Percentiles rank a stretch among this genome's conserved stretches.
Conservation (phyloP, 2,329 filamentous ascomycete species). For the Fusarium cicatricum region DNA sequence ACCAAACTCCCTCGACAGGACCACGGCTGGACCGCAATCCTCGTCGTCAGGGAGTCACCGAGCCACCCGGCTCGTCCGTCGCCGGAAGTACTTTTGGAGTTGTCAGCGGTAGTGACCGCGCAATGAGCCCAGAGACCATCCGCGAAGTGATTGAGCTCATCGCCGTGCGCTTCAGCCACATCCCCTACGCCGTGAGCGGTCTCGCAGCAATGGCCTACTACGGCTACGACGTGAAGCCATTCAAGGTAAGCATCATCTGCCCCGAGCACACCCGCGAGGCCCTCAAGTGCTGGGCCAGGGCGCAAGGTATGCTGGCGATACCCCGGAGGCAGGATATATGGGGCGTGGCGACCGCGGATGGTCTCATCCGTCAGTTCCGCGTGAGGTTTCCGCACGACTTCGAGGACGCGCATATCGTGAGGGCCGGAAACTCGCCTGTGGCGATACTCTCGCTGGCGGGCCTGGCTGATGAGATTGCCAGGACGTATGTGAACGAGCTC, state of each 20-base stretch:
- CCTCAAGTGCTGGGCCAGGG: slow-evolving; percentile 52
- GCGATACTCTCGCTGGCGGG: slow-evolving; percentile 47
- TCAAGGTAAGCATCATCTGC: slow-evolving; percentile 53
- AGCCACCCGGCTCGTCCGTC: slow-evolving; percentile 12
- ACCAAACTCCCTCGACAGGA: slow-evolving; percentile 7
- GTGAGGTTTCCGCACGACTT: slow-evolving; percentile 50
- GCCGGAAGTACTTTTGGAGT: slow-evolving; percentile 21
- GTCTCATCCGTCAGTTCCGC: slow-evolving; percentile 45
- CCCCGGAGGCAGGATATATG: slow-evolving; percentile 45
- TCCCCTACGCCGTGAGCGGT: slow-evolving; percentile 58
- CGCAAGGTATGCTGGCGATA: slow-evolving; percentile 44
- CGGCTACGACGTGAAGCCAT: slow-evolving; percentile 47
- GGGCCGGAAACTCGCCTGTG: slow-evolving; percentile 26
- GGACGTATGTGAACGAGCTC: slow-evolving; percentile 44
- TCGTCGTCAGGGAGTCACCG: not conserved
- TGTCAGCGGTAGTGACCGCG: slow-evolving; percentile 15
- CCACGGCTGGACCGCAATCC: slow-evolving; percentile 20
- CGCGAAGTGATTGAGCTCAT: slow-evolving; percentile 51
- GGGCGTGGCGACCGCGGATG: slow-evolving; percentile 46
- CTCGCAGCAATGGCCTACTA: slow-evolving; percentile 55
- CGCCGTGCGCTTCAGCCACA: slow-evolving; percentile 50
- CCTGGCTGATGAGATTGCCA: slow-evolving; percentile 48
- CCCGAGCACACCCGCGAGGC: slow-evolving; percentile 47
- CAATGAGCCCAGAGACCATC: slow-evolving; percentile 45
- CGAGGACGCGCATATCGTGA: slow-evolving; percentile 38